Evolutionary conservation across 305 asterid genomes (phyloP).

Genomic region (Salvia sclarea): DNA sequence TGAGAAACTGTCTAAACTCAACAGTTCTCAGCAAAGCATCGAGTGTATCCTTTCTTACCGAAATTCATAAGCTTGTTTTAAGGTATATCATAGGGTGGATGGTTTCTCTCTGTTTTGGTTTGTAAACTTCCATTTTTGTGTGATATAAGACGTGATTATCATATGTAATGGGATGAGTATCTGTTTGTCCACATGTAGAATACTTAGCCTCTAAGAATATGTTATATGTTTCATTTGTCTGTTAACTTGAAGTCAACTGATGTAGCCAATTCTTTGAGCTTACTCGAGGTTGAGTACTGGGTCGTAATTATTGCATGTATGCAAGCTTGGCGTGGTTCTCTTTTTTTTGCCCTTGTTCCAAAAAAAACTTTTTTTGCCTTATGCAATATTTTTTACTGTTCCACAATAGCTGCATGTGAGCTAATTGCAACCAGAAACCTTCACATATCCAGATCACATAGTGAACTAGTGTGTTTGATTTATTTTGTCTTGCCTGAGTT

Average conservation of each 20-base stretch:
- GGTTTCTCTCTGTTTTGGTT: constrained; percentile 41
- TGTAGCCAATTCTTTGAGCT: not conserved
- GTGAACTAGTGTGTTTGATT: not conserved
- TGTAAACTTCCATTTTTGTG: not conserved
- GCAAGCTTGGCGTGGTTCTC: not conserved
- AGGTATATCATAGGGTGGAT: not conserved
- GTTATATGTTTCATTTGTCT: not conserved
- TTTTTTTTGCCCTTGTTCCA: not conserved
- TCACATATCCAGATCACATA: not conserved
- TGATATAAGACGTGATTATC: constrained; percentile 12
- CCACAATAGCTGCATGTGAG: not conserved
- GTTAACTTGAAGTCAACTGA: not conserved
- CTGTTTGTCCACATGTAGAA: not conserved
- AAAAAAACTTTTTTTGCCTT: not conserved
- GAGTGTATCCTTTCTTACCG: constrained; percentile 78
- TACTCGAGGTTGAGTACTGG: not conserved
- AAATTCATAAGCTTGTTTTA: constrained; percentile 7
- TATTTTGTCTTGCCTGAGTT: not conserved
- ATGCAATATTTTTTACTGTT: not conserved
- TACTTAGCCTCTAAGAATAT: not conserved
- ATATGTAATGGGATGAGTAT: constrained; percentile 37
- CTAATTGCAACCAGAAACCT: not conserved
- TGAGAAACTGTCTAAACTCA: constrained; percentile 81
- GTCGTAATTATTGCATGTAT: not conserved
- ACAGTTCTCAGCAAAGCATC: constrained; percentile 84